A percentile compares a stretch with the other conserved stretches of the same genome.
Conservation (phyloP, 306 rosid genomes). For the Prunus salicina region DNA sequence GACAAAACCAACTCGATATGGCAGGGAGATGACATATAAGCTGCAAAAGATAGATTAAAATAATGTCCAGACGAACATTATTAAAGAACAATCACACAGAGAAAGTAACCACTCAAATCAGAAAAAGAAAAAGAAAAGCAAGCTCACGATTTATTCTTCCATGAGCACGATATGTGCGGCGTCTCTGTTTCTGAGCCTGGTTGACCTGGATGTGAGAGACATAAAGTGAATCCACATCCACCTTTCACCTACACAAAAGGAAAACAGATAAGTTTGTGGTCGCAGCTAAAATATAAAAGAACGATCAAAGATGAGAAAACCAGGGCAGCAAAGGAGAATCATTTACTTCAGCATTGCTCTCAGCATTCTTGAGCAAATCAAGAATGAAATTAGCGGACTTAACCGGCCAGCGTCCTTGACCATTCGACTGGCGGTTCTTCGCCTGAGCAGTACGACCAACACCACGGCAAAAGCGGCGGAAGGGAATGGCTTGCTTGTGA, state of each 20-base stretch:
- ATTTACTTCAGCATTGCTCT: constrained; percentile 80
- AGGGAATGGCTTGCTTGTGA: constrained; percentile 93
- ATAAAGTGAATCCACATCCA: constrained; percentile 72
- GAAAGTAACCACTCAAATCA: not conserved
- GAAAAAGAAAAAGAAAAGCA: not conserved
- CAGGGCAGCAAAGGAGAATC: not conserved
- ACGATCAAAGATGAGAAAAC: not conserved
- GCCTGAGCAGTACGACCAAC: constrained; percentile 93
- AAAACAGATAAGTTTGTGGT: not conserved
- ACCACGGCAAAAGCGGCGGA: constrained; percentile 79
- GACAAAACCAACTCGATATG: constrained; percentile 79
- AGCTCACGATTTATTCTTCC: constrained; percentile 85
- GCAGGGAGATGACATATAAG: constrained; percentile 95
- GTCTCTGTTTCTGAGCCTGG: constrained; percentile 85
- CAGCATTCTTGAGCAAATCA: constrained; percentile 88
- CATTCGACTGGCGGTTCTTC: constrained; percentile 80
- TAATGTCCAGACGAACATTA: not conserved
- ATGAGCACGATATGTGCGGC: constrained; percentile 85
- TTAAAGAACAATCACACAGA: not conserved
- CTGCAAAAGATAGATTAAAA: constrained; percentile 29
- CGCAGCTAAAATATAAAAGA: not conserved
- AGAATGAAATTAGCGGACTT: constrained; percentile 80
- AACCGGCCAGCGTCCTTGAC: constrained; percentile 93
- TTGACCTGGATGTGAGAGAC: constrained; percentile 87
- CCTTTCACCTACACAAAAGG: constrained; percentile 61